Percentiles rank a stretch among this genome's conserved stretches.
These are phyloP conservation scores for Aureobasidium namibiae DNA, from an alignment of 2,329 filamentous ascomycete genomes.

Conservation along the genomic window DNA sequence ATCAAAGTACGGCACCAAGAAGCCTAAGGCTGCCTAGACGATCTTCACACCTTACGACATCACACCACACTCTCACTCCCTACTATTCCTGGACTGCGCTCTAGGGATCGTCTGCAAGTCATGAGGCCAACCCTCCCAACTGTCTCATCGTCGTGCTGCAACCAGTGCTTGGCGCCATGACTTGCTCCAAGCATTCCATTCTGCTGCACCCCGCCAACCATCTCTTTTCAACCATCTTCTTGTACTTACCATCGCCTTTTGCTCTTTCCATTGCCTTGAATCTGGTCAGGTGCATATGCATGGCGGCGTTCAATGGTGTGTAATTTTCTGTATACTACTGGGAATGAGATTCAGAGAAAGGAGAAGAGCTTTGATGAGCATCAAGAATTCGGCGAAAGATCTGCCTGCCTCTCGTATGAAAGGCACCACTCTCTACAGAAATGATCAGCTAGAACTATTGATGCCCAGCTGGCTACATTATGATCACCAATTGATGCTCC, in stretches of 20 bases:
- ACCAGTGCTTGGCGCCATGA: slow-evolving; percentile 3
- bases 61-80: neutral
- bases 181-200: neutral
- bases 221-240: neutral
- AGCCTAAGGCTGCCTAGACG: slow-evolving; percentile 69
- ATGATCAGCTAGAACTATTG: neutral
- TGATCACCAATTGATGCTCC: neutral
- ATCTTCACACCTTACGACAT: neutral
- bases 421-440: neutral
- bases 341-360: neutral
- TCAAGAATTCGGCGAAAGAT: neutral
- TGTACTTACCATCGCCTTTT: neutral
- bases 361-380: neutral
- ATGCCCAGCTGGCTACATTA: neutral
- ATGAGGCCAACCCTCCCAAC: neutral
- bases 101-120: neutral
- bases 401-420: neutral
- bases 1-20: slow-evolving; percentile 98
- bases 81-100: neutral
- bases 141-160: slow-evolving; percentile 1
- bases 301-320: neutral
- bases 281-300: neutral
- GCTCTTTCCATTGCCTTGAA: neutral
- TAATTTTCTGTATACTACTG: neutral
- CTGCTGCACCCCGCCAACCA: neutral